phyloP scores from a whole-genome alignment of 257 asterid genomes.

The Ophiorrhiza pumila region DNA sequence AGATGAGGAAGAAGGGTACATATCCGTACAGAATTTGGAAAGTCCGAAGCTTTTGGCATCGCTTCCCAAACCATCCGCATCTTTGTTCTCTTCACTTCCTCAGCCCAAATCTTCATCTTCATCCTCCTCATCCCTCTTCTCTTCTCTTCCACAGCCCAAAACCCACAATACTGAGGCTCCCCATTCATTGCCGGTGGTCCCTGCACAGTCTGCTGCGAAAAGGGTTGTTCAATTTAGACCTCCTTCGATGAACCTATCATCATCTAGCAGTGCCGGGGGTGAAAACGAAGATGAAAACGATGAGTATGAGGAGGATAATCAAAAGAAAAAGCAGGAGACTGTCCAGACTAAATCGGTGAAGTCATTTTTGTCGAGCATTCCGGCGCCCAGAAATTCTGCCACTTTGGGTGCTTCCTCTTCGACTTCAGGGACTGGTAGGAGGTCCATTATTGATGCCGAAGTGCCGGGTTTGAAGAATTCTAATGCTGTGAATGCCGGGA shows the following conservation, averaged over 20 bases:
- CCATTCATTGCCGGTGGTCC: slow-evolving; percentile 1
- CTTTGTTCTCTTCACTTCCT: slow-evolving; percentile 46
- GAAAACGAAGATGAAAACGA: slow-evolving; percentile 37
- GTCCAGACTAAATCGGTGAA: slow-evolving; percentile 37
- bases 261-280: slow-evolving; percentile 9
- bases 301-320: slow-evolving; percentile 52
- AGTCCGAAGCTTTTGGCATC: background rate
- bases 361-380: slow-evolving; percentile 60
- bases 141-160: slow-evolving; percentile 40
- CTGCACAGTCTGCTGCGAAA: slow-evolving; percentile 28
- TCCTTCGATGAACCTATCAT: slow-evolving; percentile 47
- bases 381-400: slow-evolving; percentile 71
- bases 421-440: slow-evolving; percentile 60
- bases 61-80: slow-evolving; percentile 40
- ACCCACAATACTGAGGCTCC: slow-evolving; percentile 7
- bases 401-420: slow-evolving; percentile 61
- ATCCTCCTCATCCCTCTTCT: slow-evolving; percentile 35
- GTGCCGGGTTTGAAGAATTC: slow-evolving; percentile 30
- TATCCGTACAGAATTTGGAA: background rate
- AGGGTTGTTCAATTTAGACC: slow-evolving; percentile 79
- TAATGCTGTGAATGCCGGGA: slow-evolving; percentile 16
- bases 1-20: background rate
- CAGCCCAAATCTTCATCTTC: slow-evolving; percentile 50
- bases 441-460: slow-evolving; percentile 62
- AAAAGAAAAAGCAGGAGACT: slow-evolving; percentile 45